Percentiles rank a stretch among this genome's conserved stretches.
Evolutionary conservation across 2,329 filamentous ascomycete genomes (phyloP).

Genomic region (Erysiphe neolycopersici): DNA sequence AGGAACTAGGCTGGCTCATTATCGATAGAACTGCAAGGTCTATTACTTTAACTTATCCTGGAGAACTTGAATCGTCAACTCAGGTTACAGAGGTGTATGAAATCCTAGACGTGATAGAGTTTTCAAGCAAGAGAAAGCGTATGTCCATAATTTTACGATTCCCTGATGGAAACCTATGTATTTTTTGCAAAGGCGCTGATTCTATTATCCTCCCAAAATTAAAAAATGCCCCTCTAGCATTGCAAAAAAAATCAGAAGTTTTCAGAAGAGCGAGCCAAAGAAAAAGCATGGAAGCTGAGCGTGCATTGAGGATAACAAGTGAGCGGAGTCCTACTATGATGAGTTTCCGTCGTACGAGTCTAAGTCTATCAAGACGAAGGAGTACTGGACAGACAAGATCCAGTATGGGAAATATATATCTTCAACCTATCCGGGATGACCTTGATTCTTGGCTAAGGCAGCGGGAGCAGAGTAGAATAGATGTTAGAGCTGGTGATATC

Average conservation of each 20-base stretch:
- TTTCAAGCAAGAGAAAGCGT: conserved; percentile 65
- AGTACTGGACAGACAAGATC: conserved; percentile 9
- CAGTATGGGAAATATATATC: conserved; percentile 11
- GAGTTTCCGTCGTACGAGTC: conserved; percentile 9
- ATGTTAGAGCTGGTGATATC: conserved; percentile 16
- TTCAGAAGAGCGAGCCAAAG: conserved; percentile 27
- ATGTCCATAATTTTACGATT: conserved; percentile 76
- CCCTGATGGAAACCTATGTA: conserved; percentile 53
- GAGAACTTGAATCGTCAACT: conserved; percentile 5
- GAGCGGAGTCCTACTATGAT: conserved; percentile 15
- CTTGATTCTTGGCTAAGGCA: conserved; percentile 13
- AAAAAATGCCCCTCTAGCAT: conserved; percentile 44
- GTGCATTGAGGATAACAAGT: conserved; percentile 26
- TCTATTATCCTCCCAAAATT: conserved; percentile 56
- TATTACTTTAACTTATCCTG: conserved; percentile 23
- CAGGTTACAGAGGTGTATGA: conserved; percentile 34
- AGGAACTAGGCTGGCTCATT: conserved; percentile 60
- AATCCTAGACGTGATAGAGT: conserved; percentile 69
- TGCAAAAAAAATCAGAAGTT: conserved; percentile 42
- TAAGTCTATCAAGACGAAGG: conserved; percentile 4
- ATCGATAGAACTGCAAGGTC: conserved; percentile 45
- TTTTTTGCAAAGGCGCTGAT: conserved; percentile 82
- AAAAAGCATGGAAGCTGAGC: conserved; percentile 30
- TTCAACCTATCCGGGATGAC: conserved; percentile 15
- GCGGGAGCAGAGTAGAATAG: conserved; percentile 19